These are phyloP conservation scores for Penicillium pulvis DNA, from an alignment of 495 filamentous ascomycete genomes.

Conservation along the genomic window DNA sequence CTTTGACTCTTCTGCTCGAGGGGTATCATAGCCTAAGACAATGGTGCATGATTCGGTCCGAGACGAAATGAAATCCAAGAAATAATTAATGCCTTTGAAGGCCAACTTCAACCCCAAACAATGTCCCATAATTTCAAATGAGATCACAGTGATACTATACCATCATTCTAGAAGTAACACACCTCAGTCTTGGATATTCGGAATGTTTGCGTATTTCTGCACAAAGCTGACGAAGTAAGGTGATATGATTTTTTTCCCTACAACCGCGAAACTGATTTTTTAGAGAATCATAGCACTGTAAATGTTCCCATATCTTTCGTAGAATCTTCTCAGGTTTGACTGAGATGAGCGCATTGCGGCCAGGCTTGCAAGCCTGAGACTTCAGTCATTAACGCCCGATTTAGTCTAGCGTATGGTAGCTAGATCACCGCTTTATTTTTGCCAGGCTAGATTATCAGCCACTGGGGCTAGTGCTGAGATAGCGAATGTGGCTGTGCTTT, in stretches of 20 bases:
- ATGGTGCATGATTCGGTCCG: neutral
- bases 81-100: too few species aligned
- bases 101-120: too few species aligned
- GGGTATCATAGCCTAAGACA: neutral
- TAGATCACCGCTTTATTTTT: neutral
- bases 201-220: neutral
- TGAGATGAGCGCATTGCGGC: neutral
- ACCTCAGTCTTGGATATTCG: neutral
- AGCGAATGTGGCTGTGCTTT: conserved; percentile 8
- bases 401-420: neutral
- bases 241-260: neutral
- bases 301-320: neutral
- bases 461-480: neutral
- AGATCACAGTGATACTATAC: neutral
- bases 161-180: neutral
- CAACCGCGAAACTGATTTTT: neutral
- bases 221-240: neutral
- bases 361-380: too few species aligned
- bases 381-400: neutral
- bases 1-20: neutral
- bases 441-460: neutral
- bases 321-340: neutral
- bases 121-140: too few species aligned
- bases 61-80: neutral
- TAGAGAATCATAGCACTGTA: neutral